Base-by-base conservation (phyloP, 371 early-diverging fungal genomes). In the Apophysomyces variabilis region DNA sequence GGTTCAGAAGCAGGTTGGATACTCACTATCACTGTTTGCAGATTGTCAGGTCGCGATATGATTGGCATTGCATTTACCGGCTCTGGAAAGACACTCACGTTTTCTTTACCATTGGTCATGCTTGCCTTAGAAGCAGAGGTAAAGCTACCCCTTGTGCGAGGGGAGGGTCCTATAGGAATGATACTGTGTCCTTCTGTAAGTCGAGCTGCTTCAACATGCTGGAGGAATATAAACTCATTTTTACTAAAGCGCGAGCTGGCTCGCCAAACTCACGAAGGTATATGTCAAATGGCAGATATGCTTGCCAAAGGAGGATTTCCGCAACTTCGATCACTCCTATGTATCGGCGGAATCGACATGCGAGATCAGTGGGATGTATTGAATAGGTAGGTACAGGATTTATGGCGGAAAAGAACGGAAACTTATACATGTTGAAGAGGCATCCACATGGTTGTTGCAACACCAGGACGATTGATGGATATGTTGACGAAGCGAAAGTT, bases 61-160 rank as follows among this genome's bases (percentile, higher is more conserved):
- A 96, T 98, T 69, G 94, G 93, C 38, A 92, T 97, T 83, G 96
- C 95, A 16, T 95, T 97, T 74, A 99, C 99, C 9, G 99, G 99
- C 16, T 97, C 97, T n/a, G 99, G 99, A 41, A 99, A 99, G 82
- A 99, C 99, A 0, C 82, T 98, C 16, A 90, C 98, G 0, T 99
- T 98, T 84, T 93, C 93, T 13, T 70, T 99, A n/a, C 99, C 99
- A 35, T 78, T 87, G 70, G 85, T 90, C 60, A 89, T 93, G 90
- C 87, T 86, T 72, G 92, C 90, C 43, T 80, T 92, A 67, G 95
- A 94, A 72, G 92, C 88, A 36, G 96, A 95, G 70, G 69, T 83
- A 32, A 80, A 91, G 65, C 77, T 93, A 61, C 94, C 95, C 7
- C 76, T 96, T 0, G 78, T 87, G n/a, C 74, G 82, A 41, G 95